phyloP scores from a whole-genome alignment of 306 rosid genomes.

The barrel medic (Medicago truncatula) region MtrunA17r5.0-ANR NC_053047.1:37468501-37469000 shows the following conservation, averaged over 20 bases:
- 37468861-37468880: too few relatives aligned
- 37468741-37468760: too few relatives aligned
- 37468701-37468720: not conserved
- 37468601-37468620: conserved; percentile 8
- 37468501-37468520: not conserved
- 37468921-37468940: not conserved
- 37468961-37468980: conserved; percentile 7
- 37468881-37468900: not conserved
- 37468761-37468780: too few relatives aligned
- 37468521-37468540: not conserved
- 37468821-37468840: too few relatives aligned
- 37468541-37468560: not conserved
- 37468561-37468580: not conserved
- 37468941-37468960: not conserved
- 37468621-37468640: conserved; percentile 1
- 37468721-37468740: not conserved
- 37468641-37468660: not conserved
- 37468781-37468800: too few relatives aligned
- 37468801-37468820: too few relatives aligned
- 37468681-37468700: too few relatives aligned
- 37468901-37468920: not conserved
- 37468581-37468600: not conserved
- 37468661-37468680: not conserved
- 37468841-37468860: too few relatives aligned
- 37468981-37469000: not conserved